Evolutionary conservation across 176 grass and related monocot species (phyloP), one percentile per base, ranked within the genome.

Genomic region (Urochloa ruziziensis): DNA sequence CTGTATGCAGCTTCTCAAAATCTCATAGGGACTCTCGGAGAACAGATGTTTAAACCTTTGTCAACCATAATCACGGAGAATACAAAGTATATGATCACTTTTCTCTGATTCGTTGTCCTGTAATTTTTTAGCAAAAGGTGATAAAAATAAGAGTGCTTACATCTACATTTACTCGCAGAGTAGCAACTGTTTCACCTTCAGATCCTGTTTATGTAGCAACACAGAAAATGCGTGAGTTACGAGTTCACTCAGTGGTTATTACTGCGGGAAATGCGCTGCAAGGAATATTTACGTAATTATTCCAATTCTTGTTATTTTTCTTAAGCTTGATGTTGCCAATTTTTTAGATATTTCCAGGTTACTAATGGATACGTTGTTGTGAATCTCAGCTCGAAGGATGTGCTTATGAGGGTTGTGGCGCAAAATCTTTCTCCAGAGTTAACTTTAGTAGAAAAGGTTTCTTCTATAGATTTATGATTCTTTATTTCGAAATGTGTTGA

Each of bases 381-480:
- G 75, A 63, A 64, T 80, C 90, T 79, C 83, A 99, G 96, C 25
- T 96, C 93, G 80, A 99, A 99, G 73, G 93, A 99, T 94, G 88
- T 99, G 77, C 91, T 99, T 65, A 94, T 99, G 93, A 91, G 93
- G 80, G 87, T 99, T 80, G 96, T 99, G 65, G 87, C 93, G 37
- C 87, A 94, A 76, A 95, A 96, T 89, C 66, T 94, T 81, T 95
- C 91, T 81, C 96, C 96, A 71, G 87, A 99, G 53, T 85, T 99
- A 67, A 99, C 96, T 89, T 77, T 87, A 75, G 96, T 99, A 57
- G 96, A 96, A 82, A 99, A 99, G 96, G 96, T 99, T 80, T 77
- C 58, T 83, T 76, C 62, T 82, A 6, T 30, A 65, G 23, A 82
- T 62, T 19, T 65, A 24, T 24, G 51, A 76, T 71, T 84, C 66